These are phyloP conservation scores for Nothophaeocryptopus gaeumannii DNA, from an alignment of 2,329 filamentous ascomycete species.

Conservation along the genomic window DNA sequence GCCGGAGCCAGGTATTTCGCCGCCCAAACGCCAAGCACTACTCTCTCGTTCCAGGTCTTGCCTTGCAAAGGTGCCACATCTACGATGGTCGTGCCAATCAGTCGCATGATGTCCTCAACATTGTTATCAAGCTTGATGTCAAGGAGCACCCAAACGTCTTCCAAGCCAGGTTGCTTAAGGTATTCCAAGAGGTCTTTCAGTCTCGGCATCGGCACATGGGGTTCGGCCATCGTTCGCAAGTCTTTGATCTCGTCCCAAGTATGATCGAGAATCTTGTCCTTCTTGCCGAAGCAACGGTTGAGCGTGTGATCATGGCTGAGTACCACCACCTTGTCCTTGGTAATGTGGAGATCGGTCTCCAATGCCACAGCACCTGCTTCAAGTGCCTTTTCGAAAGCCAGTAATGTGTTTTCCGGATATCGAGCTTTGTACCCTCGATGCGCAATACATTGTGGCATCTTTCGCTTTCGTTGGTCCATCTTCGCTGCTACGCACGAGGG, in stretches of 20 bases:
- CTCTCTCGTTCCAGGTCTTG: conserved; percentile 66
- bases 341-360: conserved; percentile 84
- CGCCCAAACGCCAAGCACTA: conserved; percentile 81
- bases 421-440: conserved; percentile 75
- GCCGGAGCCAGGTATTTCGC: conserved; percentile 68
- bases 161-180: conserved; percentile 61
- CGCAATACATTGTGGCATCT: conserved; percentile 68
- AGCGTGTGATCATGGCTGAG: conserved; percentile 67
- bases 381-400: conserved; percentile 71
- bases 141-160: conserved; percentile 75
- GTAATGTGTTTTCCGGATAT: conserved; percentile 83
- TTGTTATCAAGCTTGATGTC: conserved; percentile 85
- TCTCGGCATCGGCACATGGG: conserved; percentile 69
- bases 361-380: conserved; percentile 73
- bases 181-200: conserved; percentile 72
- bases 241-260: conserved; percentile 71
- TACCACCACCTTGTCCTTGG: conserved; percentile 78
- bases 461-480: conserved; percentile 26
- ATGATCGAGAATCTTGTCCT: conserved; percentile 69
- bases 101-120: conserved; percentile 65
- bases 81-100: conserved; percentile 63
- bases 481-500: conserved; percentile 25
- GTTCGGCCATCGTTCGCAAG: conserved; percentile 64
- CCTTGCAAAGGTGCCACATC: conserved; percentile 9
- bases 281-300: conserved; percentile 76